These are phyloP conservation scores for Coccinonectria pachysandricola DNA, from an alignment of 2,329 filamentous ascomycete genomes.

Conservation along the genomic window DNA sequence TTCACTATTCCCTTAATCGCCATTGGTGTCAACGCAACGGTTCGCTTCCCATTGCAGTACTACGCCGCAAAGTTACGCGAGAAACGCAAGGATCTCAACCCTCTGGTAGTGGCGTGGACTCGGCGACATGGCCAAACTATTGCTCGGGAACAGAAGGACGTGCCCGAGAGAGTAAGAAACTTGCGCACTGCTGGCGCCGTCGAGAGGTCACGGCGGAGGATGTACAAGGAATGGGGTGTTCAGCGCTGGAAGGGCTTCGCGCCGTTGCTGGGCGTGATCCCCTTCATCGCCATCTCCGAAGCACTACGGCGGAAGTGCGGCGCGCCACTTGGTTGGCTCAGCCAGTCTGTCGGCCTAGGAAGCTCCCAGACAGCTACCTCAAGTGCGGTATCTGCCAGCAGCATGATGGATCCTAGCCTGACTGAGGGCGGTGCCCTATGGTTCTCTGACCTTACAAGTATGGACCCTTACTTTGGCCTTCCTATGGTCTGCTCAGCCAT, in stretches of 20 bases:
- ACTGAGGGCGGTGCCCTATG: conserved; percentile 41
- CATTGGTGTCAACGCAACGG: conserved; percentile 31
- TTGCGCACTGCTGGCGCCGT: conserved; percentile 16
- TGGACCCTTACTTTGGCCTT: conserved; percentile 41
- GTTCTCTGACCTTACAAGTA: conserved; percentile 42
- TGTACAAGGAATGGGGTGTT: conserved; percentile 30
- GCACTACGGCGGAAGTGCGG: conserved; percentile 36
- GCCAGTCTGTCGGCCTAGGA: conserved; percentile 21
- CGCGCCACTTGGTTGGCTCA: conserved; percentile 21
- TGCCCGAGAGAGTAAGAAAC: conserved; percentile 12
- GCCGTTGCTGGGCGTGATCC: conserved; percentile 31
- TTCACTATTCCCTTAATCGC: conserved; percentile 43
- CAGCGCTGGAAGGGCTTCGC: conserved; percentile 37
- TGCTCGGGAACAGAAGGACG: conserved; percentile 1
- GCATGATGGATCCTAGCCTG: conserved; percentile 29
- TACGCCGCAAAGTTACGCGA: conserved; percentile 27
- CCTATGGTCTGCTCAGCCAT: conserved; percentile 28
- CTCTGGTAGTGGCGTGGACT: conserved; percentile 24
- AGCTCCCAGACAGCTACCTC: conserved; percentile 11
- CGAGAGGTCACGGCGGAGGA: conserved; percentile 21
- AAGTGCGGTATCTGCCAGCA: conserved; percentile 15
- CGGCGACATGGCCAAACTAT: conserved; percentile 13
- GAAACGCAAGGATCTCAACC: conserved; percentile 19
- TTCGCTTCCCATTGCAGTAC: conserved; percentile 37
- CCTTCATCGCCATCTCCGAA: conserved; percentile 42